phyloP scores from a whole-genome alignment of 2,329 filamentous ascomycete species.

The Arthrinium phaeospermum region DNA sequence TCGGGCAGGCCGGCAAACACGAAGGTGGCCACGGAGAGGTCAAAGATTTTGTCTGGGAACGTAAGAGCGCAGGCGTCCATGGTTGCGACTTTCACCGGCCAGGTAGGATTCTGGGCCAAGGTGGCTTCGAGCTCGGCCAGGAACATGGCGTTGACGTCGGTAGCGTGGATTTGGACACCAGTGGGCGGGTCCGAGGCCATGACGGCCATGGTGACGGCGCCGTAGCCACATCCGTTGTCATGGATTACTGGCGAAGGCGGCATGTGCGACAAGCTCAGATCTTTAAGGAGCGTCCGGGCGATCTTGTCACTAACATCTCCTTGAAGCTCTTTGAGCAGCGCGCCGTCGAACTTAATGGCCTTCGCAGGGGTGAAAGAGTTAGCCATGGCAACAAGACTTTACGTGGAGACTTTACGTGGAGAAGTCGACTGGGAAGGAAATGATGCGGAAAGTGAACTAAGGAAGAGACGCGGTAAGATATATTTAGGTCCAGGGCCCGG shows the following conservation, averaged over 20 bases:
- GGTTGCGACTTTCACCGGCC: slow-evolving; percentile 22
- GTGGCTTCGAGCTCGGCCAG: slow-evolving; percentile 22
- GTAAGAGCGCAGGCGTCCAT: slow-evolving; percentile 25
- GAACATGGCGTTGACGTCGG: slow-evolving; percentile 23
- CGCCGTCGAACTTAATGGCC: slow-evolving; percentile 25
- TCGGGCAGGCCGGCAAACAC: slow-evolving; percentile 23
- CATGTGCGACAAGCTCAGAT: neutral
- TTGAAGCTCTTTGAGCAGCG: slow-evolving; percentile 26
- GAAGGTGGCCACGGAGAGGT: slow-evolving; percentile 24
- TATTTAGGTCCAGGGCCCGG: too few relatives aligned
- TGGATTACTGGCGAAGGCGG: slow-evolving; percentile 23
- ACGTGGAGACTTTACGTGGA: neutral
- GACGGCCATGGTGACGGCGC: slow-evolving; percentile 25
- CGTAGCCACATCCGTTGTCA: slow-evolving; percentile 28
- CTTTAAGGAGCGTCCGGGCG: slow-evolving; percentile 22
- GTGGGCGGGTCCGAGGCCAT: slow-evolving; percentile 23
- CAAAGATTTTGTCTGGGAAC: slow-evolving; percentile 25
- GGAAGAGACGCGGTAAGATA: neutral
- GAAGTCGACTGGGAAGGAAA: neutral
- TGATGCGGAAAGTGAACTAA: neutral
- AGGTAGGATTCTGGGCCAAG: slow-evolving; percentile 21
- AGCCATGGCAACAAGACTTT: neutral
- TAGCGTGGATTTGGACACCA: slow-evolving; percentile 24
- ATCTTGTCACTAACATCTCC: slow-evolving; percentile 27
- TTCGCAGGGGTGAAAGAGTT: slow-evolving; percentile 17